Conservation (phyloP, 2,329 filamentous ascomycete genomes). For the Diaporthe citri region DNA sequence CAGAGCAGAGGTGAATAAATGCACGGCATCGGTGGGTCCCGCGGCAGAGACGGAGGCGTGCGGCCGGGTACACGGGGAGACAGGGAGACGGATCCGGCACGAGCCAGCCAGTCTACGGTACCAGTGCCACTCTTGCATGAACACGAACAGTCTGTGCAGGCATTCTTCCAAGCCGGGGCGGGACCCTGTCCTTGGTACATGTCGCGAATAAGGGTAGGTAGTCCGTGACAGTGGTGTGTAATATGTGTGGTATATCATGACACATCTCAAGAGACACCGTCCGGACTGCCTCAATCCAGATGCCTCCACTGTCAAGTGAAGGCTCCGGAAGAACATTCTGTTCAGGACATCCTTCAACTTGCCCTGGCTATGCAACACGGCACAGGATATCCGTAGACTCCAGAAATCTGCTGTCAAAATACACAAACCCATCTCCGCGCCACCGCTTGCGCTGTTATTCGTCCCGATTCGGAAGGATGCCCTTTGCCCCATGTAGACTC, state of each 20-base stretch:
- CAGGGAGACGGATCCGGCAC: not conserved
- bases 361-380: not conserved
- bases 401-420: not conserved
- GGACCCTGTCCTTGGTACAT: not conserved
- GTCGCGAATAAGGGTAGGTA: not conserved
- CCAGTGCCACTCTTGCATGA: not conserved
- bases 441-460: not conserved
- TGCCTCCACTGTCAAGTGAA: not conserved
- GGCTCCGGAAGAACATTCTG: not conserved
- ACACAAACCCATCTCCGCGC: not conserved
- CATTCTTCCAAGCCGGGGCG: not conserved
- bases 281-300: not conserved
- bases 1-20: not conserved
- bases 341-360: not conserved
- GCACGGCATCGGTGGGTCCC: constrained; percentile 27
- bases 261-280: not conserved
- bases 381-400: not conserved
- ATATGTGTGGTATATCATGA: not conserved
- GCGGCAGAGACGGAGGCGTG: constrained; percentile 11
- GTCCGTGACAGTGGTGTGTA: not conserved
- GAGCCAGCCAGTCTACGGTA: not conserved
- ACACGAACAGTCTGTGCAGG: not conserved
- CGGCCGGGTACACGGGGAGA: not conserved
- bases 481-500: no score
- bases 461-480: not conserved